These are phyloP conservation scores for Sugiyamaella chiloensis DNA, from an alignment of 805 yeast genomes.

Conservation along the genomic window DNA sequence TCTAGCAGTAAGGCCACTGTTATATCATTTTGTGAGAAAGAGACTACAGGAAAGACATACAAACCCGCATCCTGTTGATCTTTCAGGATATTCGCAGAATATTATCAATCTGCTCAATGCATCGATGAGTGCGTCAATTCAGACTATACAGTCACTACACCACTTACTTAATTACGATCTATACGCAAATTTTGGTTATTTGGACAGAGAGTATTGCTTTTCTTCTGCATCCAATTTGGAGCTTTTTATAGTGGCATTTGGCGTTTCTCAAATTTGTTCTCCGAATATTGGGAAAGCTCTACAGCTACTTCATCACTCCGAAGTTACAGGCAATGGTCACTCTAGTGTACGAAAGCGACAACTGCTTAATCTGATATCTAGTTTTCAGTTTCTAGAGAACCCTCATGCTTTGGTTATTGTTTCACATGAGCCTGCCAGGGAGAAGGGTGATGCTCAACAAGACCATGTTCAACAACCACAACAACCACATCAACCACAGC, in stretches of 20 bases:
- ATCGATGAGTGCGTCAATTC: conserved; percentile 26
- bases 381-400: conserved; percentile 19
- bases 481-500: too few species aligned
- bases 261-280: conserved; percentile 16
- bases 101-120: conserved; percentile 21
- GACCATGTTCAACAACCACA: too few species aligned
- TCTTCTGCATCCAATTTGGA: conserved; percentile 26
- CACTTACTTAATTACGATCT: conserved; percentile 11
- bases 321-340: conserved; percentile 19
- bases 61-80: conserved; percentile 18
- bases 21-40: conserved; percentile 25
- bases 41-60: conserved; percentile 17
- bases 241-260: conserved; percentile 24
- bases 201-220: conserved; percentile 27
- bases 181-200: conserved; percentile 22
- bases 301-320: conserved; percentile 16
- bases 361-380: conserved; percentile 14
- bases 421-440: background rate
- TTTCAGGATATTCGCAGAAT: conserved; percentile 15
- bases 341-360: conserved; percentile 20
- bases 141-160: conserved; percentile 20
- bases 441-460: background rate
- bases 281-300: conserved; percentile 22
- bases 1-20: conserved; percentile 25
- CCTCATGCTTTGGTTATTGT: background rate